Base-by-base conservation (phyloP, 1,139 yeast species). In the Yamadazyma diospyri region DNA sequence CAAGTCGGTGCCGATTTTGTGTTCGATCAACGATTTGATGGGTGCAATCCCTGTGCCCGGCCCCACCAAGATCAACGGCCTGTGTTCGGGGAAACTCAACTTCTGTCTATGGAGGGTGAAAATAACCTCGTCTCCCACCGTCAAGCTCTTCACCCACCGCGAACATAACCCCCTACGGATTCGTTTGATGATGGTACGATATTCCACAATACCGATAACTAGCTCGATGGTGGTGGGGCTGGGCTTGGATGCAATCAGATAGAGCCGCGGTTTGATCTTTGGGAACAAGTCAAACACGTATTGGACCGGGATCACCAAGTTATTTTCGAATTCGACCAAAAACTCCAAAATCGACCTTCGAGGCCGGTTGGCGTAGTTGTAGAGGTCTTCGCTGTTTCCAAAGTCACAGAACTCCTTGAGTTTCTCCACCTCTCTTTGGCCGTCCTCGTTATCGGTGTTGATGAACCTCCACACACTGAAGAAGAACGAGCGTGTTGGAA, bases 1-100 rank as follows among this genome's bases (percentile, higher is more conserved):
- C 20, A 53, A 56, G 16, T 40, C 43, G 6, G 22, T 25, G 4
- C 11, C 19, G 17, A 32, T 16, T 32, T 29, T 35, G 26, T 35
- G 46, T 27, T 73, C 75, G 9, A 87, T 68, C 16, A 85, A 51
- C 1, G 87, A 72, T 48, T 84, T 73, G 72, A 88, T 78, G 1
- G 97, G 97, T 0, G 97, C 97, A 6, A 89, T 66, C 1, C 97
- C 97, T 0, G 96, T 89, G 6, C 97, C 97, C 0, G 97, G 94
- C 0, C 92, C 80, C 5, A 88, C 71, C 73, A 88, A 66, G 4
- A 88, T 61, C 20, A 83, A 59, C 0, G 95, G 94, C 1, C 61
- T 63, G 16, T 29, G 16, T 4, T 25, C 32, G 8, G 27, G 30
- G 23, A 72, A 62, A 23, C 52, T 53, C 34, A 77, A 47, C 22